Conservation (phyloP, 164 flowering plant species). For the Aristolochia fimbriata region DNA sequence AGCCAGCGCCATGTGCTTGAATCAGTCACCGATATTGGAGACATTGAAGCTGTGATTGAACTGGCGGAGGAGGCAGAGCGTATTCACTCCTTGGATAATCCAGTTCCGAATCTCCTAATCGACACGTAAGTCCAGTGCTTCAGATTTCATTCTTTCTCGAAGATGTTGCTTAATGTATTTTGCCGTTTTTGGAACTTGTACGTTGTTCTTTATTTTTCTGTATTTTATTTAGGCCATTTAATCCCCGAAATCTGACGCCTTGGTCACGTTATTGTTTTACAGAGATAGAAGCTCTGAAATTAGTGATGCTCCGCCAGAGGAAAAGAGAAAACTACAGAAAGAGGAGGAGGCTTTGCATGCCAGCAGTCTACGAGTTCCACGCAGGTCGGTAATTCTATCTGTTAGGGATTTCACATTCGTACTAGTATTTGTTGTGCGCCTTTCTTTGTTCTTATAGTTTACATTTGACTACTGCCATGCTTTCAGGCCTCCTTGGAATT, state of each 20-base stretch:
- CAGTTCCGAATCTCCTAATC: conserved; percentile 41
- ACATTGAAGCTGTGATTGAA: conserved; percentile 77
- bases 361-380: conserved; percentile 79
- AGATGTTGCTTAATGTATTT: too few species aligned
- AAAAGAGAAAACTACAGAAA: conserved; percentile 57
- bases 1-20: conserved; percentile 64
- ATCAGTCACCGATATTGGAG: conserved; percentile 77
- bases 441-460: neutral
- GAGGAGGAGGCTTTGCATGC: conserved; percentile 73
- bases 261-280: neutral
- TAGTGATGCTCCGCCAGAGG: conserved; percentile 42
- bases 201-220: neutral
- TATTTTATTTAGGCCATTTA: neutral
- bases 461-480: conserved; percentile 1
- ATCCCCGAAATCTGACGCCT: neutral
- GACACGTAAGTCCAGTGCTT: conserved; percentile 29
- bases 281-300: conserved; percentile 48
- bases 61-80: conserved; percentile 68
- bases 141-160: neutral
- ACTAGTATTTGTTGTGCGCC: neutral
- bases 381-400: conserved; percentile 36
- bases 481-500: conserved; percentile 81
- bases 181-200: neutral
- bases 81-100: conserved; percentile 27
- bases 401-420: neutral